Evolutionary conservation across 495 filamentous ascomycete genomes (phyloP).

Genomic region (Bathelium albidoporum): DNA sequence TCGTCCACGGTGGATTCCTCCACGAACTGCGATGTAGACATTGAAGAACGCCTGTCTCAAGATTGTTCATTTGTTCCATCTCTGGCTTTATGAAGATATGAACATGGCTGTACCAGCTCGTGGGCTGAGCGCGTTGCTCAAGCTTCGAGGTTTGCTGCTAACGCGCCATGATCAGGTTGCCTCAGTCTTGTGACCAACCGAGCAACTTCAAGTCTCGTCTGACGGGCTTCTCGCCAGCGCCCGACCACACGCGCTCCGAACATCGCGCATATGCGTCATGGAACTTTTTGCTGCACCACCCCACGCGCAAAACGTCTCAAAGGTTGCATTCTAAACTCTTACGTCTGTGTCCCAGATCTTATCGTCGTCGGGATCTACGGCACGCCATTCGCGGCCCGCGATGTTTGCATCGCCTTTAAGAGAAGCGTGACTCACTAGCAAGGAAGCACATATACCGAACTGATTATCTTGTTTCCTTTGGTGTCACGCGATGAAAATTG

Average conservation of each 20-base stretch:
- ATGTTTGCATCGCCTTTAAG: neutral
- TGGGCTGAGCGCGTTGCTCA: neutral
- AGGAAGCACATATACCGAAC: neutral
- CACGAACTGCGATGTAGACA: neutral
- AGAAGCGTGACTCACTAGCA: neutral
- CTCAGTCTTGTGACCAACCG: constrained; percentile 1
- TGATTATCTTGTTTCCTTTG: neutral
- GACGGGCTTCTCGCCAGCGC: neutral
- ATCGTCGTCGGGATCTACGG: neutral
- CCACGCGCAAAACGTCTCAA: neutral
- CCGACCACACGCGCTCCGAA: neutral
- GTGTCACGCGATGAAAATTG: neutral
- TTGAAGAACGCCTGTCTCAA: neutral
- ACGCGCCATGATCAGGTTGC: neutral
- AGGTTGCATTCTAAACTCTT: neutral
- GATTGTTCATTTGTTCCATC: neutral
- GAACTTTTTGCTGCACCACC: neutral
- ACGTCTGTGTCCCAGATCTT: neutral
- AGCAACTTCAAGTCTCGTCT: neutral
- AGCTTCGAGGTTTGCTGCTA: neutral
- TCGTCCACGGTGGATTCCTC: neutral
- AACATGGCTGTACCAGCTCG: neutral
- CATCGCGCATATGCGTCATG: neutral
- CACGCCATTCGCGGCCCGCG: neutral
- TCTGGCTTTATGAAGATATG: neutral